Evolutionary conservation across 2,329 filamentous ascomycete species (phyloP).

Genomic region (Aspergillus sp.): DNA sequence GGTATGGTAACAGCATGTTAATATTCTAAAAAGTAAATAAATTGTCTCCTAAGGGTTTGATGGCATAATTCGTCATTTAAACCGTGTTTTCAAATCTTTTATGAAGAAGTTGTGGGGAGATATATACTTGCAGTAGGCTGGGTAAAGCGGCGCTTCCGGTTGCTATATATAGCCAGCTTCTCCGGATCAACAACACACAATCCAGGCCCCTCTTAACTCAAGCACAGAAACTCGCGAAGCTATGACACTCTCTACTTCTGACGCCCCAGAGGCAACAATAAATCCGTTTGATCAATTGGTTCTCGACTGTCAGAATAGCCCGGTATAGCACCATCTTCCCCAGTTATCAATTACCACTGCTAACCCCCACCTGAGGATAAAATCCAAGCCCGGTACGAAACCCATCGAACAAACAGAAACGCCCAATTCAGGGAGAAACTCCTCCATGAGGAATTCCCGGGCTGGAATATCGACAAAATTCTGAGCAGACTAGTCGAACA

Average conservation of each 20-base stretch:
- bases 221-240: neutral
- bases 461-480: constrained; percentile 73
- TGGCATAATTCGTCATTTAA: too few species aligned
- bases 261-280: constrained; percentile 2
- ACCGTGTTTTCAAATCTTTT: neutral
- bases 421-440: constrained; percentile 73
- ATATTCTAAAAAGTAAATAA: too few species aligned
- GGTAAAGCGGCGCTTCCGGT: neutral
- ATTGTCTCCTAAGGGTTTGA: too few species aligned
- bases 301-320: constrained; percentile 62
- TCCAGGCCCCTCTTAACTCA: neutral
- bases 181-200: neutral
- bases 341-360: neutral
- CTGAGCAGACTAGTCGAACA: constrained; percentile 64
- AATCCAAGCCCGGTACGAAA: constrained; percentile 69
- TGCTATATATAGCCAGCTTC: constrained; percentile 1
- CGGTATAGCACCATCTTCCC: constrained; percentile 48
- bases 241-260: constrained; percentile 8
- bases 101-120: neutral
- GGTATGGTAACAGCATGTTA: too few species aligned
- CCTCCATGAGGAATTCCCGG: constrained; percentile 64
- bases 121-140: constrained; percentile 1
- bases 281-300: constrained; percentile 80
- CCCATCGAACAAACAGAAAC: constrained; percentile 74
- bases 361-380: constrained; percentile 30